Evolutionary conservation across 768 basidiomycete genomes (phyloP).

Genomic region (Amanita inopinata): DNA sequence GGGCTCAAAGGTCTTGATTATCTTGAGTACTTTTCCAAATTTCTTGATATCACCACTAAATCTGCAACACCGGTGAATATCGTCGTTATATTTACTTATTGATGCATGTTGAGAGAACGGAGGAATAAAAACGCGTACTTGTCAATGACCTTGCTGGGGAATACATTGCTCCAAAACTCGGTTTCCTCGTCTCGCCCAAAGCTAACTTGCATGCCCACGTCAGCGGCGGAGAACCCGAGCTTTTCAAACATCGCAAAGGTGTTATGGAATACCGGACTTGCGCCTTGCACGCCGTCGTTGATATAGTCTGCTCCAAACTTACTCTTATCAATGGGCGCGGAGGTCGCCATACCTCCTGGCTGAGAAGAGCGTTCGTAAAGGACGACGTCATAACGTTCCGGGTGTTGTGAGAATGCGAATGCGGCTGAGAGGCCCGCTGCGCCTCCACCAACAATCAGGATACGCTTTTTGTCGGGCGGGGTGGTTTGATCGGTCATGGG

Average conservation of each 20-base stretch:
- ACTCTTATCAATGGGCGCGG: conserved; percentile 16
- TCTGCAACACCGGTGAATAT: conserved; percentile 12
- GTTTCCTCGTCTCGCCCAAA: conserved; percentile 20
- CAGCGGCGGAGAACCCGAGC: conserved; percentile 20
- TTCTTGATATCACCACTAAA: conserved; percentile 22
- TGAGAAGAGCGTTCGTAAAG: conserved; percentile 21
- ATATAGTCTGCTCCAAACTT: conserved; percentile 22
- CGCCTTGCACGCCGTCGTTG: conserved; percentile 26
- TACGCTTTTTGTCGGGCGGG: conserved; percentile 12
- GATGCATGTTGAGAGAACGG: no score
- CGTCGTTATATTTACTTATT: no score
- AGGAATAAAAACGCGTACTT: conserved; percentile 12
- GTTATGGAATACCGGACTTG: conserved; percentile 22
- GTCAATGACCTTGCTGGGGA: conserved; percentile 22
- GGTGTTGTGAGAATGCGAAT: conserved; percentile 21
- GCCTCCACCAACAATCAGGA: conserved; percentile 23
- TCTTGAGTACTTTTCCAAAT: conserved; percentile 20
- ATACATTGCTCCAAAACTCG: conserved; percentile 24
- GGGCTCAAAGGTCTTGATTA: conserved; percentile 21
- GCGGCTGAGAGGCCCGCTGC: conserved; percentile 24
- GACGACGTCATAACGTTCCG: conserved; percentile 19
- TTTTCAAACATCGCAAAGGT: conserved; percentile 23
- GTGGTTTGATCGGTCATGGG: background rate
- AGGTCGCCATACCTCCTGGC: conserved; percentile 24
- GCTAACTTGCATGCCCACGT: conserved; percentile 24